phyloP scores from a whole-genome alignment of 2,329 filamentous ascomycete genomes.

The Zarea fungicola region DNA sequence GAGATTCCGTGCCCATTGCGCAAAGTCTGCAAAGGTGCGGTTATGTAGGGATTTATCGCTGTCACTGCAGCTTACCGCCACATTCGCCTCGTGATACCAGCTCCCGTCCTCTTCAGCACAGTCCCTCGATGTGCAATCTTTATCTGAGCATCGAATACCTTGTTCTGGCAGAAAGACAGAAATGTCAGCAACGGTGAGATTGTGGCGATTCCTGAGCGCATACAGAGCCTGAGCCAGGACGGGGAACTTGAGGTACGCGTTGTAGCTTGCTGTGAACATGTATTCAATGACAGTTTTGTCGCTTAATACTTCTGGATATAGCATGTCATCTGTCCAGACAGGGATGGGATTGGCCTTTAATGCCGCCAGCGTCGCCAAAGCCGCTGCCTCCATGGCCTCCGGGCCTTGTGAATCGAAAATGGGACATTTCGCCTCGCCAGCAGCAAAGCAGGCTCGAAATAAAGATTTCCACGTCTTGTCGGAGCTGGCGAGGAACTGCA shows the following conservation, averaged over 20 bases:
- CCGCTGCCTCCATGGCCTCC: neutral
- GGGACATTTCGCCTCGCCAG: neutral
- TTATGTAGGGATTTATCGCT: neutral
- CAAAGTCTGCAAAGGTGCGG: neutral
- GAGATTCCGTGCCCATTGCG: neutral
- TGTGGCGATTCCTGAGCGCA: neutral
- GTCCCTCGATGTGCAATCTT: neutral
- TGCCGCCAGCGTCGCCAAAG: neutral
- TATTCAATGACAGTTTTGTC: neutral
- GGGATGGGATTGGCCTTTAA: neutral
- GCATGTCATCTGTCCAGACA: neutral
- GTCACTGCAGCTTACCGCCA: constrained; percentile 1
- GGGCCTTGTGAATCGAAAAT: neutral
- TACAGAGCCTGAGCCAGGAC: neutral
- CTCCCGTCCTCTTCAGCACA: neutral
- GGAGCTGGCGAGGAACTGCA: neutral
- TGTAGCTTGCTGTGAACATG: neutral
- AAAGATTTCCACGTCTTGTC: neutral
- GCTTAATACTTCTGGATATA: neutral
- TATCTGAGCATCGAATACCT: neutral
- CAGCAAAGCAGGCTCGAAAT: neutral
- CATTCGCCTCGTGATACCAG: constrained; percentile 2
- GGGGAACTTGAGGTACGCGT: neutral
- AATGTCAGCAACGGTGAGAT: neutral
- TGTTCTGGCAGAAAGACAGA: neutral